Evolutionary conservation across 768 basidiomycete species (phyloP).

Genomic region (Rhizopogon vinicolor): DNA sequence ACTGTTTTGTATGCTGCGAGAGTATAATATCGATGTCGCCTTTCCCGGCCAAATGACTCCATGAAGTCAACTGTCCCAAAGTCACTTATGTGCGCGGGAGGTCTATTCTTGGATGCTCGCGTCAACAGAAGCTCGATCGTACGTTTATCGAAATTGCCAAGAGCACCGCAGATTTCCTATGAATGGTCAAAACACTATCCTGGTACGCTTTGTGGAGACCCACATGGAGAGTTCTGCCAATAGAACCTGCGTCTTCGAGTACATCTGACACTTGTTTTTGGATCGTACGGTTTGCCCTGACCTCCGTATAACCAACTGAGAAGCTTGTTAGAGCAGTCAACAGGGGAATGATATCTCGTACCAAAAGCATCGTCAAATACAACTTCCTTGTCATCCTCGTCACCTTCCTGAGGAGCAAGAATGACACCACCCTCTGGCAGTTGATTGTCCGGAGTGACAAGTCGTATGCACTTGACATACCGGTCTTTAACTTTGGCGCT

Average conservation of each 20-base stretch:
- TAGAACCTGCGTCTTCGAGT: slow-evolving; percentile 60
- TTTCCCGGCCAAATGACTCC: slow-evolving; percentile 83
- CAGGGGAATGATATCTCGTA: slow-evolving; percentile 13
- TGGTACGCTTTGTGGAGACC: slow-evolving; percentile 1
- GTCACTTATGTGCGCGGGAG: slow-evolving; percentile 71
- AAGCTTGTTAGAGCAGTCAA: background rate
- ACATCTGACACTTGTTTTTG: slow-evolving; percentile 79
- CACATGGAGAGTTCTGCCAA: slow-evolving; percentile 73
- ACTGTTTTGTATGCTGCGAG: slow-evolving; percentile 61
- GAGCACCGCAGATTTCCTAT: slow-evolving; percentile 58
- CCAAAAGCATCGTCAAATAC: slow-evolving; percentile 28
- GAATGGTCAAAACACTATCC: slow-evolving; percentile 4
- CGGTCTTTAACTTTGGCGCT: slow-evolving; percentile 44
- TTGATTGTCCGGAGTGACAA: slow-evolving; percentile 41
- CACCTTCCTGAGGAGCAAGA: slow-evolving; percentile 25
- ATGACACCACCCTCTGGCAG: slow-evolving; percentile 32
- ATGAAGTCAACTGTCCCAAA: slow-evolving; percentile 64
- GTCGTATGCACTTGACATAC: slow-evolving; percentile 60
- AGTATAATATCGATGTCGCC: slow-evolving; percentile 82
- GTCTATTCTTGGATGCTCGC: slow-evolving; percentile 57
- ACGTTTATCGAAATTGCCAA: slow-evolving; percentile 73
- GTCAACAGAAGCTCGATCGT: slow-evolving; percentile 79
- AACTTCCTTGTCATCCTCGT: slow-evolving; percentile 36
- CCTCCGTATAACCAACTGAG: slow-evolving; percentile 32
- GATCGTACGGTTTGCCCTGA: slow-evolving; percentile 61